Evolutionary conservation across 768 basidiomycete species (phyloP).

Genomic region (Boletus rex-veris): DNA sequence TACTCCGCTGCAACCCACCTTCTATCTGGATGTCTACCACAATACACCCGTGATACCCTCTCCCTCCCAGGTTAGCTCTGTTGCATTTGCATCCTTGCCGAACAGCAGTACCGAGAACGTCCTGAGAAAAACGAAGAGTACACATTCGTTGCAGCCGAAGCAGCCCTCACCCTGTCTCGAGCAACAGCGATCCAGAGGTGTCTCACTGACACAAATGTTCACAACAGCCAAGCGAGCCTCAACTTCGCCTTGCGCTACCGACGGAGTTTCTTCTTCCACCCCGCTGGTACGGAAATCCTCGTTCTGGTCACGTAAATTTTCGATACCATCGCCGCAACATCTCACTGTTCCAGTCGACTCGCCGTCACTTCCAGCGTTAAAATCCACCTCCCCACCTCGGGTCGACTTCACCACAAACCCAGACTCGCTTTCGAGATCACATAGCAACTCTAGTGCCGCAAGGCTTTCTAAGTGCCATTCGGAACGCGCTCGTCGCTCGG

Average conservation of each 20-base stretch:
- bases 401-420: conserved; percentile 28
- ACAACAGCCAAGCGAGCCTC: conserved; percentile 44
- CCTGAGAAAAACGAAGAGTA: conserved; percentile 54
- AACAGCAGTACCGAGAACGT: conserved; percentile 11
- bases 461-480: conserved; percentile 47
- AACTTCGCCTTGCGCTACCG: conserved; percentile 29
- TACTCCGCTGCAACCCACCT: conserved; percentile 49
- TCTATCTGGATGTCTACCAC: conserved; percentile 58
- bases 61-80: conserved; percentile 45
- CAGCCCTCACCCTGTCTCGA: conserved; percentile 11
- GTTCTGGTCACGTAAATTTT: conserved; percentile 59
- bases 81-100: conserved; percentile 38
- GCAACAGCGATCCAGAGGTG: conserved; percentile 44
- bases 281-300: conserved; percentile 55
- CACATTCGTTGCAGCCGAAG: conserved; percentile 29
- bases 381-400: conserved; percentile 42
- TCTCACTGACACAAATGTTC: conserved; percentile 52
- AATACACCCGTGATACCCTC: conserved; percentile 44
- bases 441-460: conserved; percentile 19
- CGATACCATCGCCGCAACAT: conserved; percentile 34
- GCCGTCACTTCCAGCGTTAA: conserved; percentile 37
- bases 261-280: conserved; percentile 30
- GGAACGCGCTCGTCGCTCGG: conserved; percentile 24
- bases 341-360: conserved; percentile 31
- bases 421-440: conserved; percentile 18